Conservation (phyloP, 352 stramenopile species). For the Pelagophyceae sp. region DNA sequence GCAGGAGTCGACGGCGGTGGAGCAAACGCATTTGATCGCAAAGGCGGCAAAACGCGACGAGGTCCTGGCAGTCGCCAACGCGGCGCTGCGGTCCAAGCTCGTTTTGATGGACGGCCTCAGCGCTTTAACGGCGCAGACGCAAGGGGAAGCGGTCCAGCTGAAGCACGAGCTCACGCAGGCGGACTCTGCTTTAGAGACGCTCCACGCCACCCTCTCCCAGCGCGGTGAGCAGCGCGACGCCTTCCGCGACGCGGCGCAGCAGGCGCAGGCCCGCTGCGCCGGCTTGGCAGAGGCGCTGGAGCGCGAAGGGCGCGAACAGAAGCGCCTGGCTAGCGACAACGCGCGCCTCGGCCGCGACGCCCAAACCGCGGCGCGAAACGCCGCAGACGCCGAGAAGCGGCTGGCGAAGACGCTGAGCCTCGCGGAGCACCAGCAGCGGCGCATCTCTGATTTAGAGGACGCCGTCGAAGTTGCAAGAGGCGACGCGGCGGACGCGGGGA, state of each 20-base stretch:
- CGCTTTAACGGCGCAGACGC: neutral
- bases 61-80: neutral
- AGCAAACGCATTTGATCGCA: neutral
- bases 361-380: neutral
- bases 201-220: too few species aligned
- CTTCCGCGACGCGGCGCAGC: neutral
- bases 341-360: too few species aligned
- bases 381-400: neutral
- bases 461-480: neutral
- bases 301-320: too few species aligned
- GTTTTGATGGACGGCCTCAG: neutral
- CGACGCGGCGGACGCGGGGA: neutral
- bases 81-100: neutral
- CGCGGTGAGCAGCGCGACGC: neutral
- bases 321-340: neutral
- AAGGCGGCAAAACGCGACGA: neutral
- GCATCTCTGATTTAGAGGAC: neutral
- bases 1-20: neutral
- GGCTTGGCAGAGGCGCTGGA: neutral
- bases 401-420: neutral
- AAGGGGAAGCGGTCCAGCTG: neutral
- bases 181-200: too few species aligned
- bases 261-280: neutral
- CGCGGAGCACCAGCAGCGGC: neutral
- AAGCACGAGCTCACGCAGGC: neutral